phyloP scores from a whole-genome alignment of 2,329 filamentous ascomycete species.

The Triangularia verruculosa region DNA sequence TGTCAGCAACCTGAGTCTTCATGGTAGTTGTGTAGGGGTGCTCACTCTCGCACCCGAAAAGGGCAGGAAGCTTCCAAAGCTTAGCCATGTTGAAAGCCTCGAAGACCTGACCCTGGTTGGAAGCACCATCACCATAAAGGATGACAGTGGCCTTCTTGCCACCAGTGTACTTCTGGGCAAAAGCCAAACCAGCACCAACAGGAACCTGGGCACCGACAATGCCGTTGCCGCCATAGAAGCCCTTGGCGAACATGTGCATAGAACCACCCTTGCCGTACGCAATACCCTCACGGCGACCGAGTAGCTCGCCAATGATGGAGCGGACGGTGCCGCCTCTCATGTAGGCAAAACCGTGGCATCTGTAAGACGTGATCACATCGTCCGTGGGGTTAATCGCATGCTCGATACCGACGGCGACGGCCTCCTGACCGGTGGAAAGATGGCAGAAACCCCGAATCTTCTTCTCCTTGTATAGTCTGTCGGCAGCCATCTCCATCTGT shows the following conservation, averaged over 20 bases:
- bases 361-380: constrained; percentile 96
- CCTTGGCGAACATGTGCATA: constrained; percentile 99
- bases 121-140: constrained; percentile 92
- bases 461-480: constrained; percentile 99
- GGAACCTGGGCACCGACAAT: constrained; percentile 98
- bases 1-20: constrained; percentile 34
- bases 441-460: constrained; percentile 99
- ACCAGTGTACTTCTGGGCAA: constrained; percentile 91
- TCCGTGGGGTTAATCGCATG: constrained; percentile 88
- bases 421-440: constrained; percentile 95
- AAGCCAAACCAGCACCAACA: constrained; percentile 92
- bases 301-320: constrained; percentile 91
- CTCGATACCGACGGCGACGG: constrained; percentile 94
- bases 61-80: constrained; percentile 92
- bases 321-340: constrained; percentile 92
- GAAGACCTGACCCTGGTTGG: constrained; percentile 99
- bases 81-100: constrained; percentile 99
- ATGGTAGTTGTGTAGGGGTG: constrained; percentile 29
- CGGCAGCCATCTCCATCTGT: constrained; percentile 99
- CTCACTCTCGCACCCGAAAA: constrained; percentile 98
- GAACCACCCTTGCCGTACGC: constrained; percentile 98
- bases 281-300: constrained; percentile 93
- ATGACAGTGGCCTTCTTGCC: constrained; percentile 84
- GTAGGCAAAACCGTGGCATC: constrained; percentile 96
- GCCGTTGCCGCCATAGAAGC: constrained; percentile 98